phyloP scores from a whole-genome alignment of 2,329 filamentous ascomycete genomes.

The Ilyonectria mors-panacis region DNA sequence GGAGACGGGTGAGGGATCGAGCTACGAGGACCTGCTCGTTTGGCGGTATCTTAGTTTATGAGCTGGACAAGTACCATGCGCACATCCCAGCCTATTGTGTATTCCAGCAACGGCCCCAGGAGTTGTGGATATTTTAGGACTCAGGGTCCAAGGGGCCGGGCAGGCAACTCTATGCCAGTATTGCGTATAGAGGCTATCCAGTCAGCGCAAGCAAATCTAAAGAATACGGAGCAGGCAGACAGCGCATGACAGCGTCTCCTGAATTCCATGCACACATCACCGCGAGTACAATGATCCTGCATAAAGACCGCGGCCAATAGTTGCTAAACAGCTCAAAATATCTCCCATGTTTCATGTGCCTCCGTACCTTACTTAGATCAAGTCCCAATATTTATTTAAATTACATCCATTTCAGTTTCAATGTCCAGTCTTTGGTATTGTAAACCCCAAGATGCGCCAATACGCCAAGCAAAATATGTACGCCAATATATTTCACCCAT shows the following conservation, averaged over 20 bases:
- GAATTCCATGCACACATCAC: not conserved
- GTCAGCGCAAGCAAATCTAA: not conserved
- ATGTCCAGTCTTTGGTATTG: slow-evolving; percentile 23
- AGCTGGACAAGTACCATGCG: not conserved
- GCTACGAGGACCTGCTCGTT: not conserved
- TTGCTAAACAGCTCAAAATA: not conserved
- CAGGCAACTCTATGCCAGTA: not conserved
- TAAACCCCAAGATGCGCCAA: slow-evolving; percentile 25
- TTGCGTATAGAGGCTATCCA: not conserved
- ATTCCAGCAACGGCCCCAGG: not conserved
- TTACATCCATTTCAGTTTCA: slow-evolving; percentile 5
- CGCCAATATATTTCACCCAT: slow-evolving; percentile 4
- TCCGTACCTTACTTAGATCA: not conserved
- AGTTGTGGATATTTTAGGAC: not conserved
- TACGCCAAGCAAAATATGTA: slow-evolving; percentile 29
- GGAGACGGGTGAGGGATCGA: not conserved
- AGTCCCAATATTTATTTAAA: not conserved
- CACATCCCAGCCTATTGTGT: not conserved
- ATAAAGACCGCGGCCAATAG: too few species aligned
- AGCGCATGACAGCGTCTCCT: not conserved
- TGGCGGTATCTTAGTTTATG: not conserved
- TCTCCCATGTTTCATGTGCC: not conserved
- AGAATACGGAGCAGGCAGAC: not conserved
- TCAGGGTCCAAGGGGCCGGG: not conserved
- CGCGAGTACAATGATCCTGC: not conserved